Base-by-base conservation (phyloP, 148 eudicot genomes). In the Arbutus unedo region DNA sequence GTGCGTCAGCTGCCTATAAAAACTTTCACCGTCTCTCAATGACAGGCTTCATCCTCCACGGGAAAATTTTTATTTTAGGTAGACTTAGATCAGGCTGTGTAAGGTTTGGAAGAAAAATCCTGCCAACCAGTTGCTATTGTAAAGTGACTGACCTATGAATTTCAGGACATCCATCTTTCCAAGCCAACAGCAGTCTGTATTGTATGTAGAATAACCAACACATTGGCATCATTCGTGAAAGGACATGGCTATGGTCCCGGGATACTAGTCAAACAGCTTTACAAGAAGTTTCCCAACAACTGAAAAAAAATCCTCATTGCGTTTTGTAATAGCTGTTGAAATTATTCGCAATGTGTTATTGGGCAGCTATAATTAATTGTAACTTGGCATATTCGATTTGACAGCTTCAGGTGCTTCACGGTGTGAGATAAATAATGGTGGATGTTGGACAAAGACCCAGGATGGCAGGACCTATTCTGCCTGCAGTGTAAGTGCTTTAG, bases 401-500 rank as follows among this genome's bases (percentile, higher is more conserved):
- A 57, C 90, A 93, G 98, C 97, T 81, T 90, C 97, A 44, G 98
- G 97, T 57, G 84, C 88, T 62, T 70, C 93, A 62, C 93, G 93
- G 59, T 96, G 98, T 86, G 92, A 81, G 79, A 72, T 94, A 80
- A 90, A 92, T 77, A 93, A 94, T 81, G 98, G 98, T 85, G 98
- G 98, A 49, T 96, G 98, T 88, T 96, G 98, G 98, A 88, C 77
- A 68, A 87, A 82, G 78, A 91, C 93, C 76, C 91, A 90, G 72
- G 90, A 91, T 74, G 98, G 95, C 82, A 90, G 86, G 87, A 93
- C 92, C 62, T 93, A 90, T 78, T 91, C 98, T 85, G 98, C 98
- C 47, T 96, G 98, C 85, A 53, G 89, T 83, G 98, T 96, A 82
- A 89, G 93, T 87, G 16, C 49, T 83, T 68, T 64, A 53, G 47